These are phyloP conservation scores for Cladosporium sp. DNA, from an alignment of 2,329 filamentous ascomycete genomes.

Conservation along the genomic window DNA sequence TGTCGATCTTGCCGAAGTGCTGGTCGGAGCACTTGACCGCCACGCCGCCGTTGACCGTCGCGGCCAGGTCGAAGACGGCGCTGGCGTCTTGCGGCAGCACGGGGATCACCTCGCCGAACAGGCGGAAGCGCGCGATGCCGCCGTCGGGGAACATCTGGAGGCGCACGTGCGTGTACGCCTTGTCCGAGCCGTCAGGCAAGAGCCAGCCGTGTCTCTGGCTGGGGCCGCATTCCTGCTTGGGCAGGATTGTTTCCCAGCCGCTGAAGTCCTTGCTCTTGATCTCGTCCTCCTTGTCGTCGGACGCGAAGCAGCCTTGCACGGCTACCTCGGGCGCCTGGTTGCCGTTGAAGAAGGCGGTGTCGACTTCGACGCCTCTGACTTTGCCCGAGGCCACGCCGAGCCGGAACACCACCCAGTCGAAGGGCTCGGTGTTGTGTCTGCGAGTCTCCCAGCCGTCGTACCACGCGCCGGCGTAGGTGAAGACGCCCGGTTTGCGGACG, in stretches of 20 bases:
- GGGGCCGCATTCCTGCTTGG: slow-evolving; percentile 67
- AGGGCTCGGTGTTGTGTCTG: slow-evolving; percentile 54
- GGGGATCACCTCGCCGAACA: slow-evolving; percentile 72
- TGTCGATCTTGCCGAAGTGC: slow-evolving; percentile 79
- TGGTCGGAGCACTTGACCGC: slow-evolving; percentile 75
- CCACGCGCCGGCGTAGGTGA: slow-evolving; percentile 58
- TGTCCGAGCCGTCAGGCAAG: slow-evolving; percentile 54
- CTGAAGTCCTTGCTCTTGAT: slow-evolving; percentile 43
- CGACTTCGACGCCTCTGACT: slow-evolving; percentile 71
- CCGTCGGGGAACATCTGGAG: slow-evolving; percentile 85
- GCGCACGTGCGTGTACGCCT: slow-evolving; percentile 73
- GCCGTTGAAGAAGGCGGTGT: slow-evolving; percentile 77
- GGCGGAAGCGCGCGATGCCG: slow-evolving; percentile 74
- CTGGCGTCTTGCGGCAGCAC: slow-evolving; percentile 66
- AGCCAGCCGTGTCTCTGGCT: slow-evolving; percentile 71
- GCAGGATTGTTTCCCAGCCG: slow-evolving; percentile 68
- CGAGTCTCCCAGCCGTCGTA: slow-evolving; percentile 64
- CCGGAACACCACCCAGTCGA: slow-evolving; percentile 58
- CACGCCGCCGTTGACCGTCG: slow-evolving; percentile 73
- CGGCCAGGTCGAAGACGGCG: slow-evolving; percentile 69
- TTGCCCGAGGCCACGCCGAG: slow-evolving; percentile 64
- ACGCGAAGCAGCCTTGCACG: slow-evolving; percentile 69
- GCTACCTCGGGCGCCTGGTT: slow-evolving; percentile 78
- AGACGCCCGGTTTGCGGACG: slow-evolving; percentile 54
- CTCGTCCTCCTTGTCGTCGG: slow-evolving; percentile 59